Percentiles rank a stretch among this genome's conserved stretches.
Evolutionary conservation across 108 stramenopile genomes (phyloP).

Genomic region (Skeletonema tropicum): DNA sequence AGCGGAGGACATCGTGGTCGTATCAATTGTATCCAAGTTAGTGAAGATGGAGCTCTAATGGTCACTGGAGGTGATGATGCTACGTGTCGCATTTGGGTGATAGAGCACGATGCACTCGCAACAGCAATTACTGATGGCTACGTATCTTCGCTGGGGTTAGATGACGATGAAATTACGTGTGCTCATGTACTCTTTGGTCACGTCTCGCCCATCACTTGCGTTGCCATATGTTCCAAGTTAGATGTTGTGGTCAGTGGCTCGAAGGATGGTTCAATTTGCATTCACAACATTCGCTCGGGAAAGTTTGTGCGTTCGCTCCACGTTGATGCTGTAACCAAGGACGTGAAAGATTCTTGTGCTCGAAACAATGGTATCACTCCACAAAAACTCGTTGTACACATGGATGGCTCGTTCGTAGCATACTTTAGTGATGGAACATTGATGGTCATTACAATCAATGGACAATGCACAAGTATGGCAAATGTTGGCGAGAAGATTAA

Average conservation of each 20-base stretch:
- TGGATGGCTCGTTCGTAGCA: conserved; percentile 63
- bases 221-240: conserved; percentile 67
- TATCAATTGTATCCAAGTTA: conserved; percentile 69
- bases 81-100: conserved; percentile 81
- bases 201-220: conserved; percentile 64
- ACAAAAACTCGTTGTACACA: conserved; percentile 60
- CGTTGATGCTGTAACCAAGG: conserved; percentile 29
- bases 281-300: conserved; percentile 73
- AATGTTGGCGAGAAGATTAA: conserved; percentile 70
- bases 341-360: conserved; percentile 43
- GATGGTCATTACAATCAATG: conserved; percentile 73
- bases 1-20: conserved; percentile 71
- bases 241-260: conserved; percentile 78
- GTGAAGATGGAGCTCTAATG: conserved; percentile 65
- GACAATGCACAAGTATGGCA: conserved; percentile 44
- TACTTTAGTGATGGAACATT: conserved; percentile 67
- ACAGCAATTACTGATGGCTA: conserved; percentile 74
- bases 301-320: conserved; percentile 72
- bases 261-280: conserved; percentile 65
- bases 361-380: conserved; percentile 37
- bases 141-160: conserved; percentile 62
- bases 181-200: conserved; percentile 79
- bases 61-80: conserved; percentile 81
- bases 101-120: conserved; percentile 75
- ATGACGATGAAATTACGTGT: conserved; percentile 47